Conservation (phyloP, 78 protist species). For the Planoprotostelium fungivorum region DNA sequence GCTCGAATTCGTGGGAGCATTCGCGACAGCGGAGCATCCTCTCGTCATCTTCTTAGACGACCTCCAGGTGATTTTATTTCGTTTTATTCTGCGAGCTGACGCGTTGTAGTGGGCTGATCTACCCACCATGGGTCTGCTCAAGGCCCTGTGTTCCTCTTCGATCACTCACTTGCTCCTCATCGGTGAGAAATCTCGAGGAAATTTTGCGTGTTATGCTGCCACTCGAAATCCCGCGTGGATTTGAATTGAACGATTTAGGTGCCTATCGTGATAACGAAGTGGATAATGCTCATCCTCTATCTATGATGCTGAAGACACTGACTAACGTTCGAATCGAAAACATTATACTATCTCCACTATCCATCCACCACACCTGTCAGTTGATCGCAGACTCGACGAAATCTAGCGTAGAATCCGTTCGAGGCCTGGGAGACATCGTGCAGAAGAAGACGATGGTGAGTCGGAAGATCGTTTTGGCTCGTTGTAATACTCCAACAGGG, state of each 20-base stretch:
- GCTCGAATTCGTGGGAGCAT: not conserved
- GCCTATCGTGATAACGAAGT: not conserved
- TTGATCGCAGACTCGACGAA: not conserved
- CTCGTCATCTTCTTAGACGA: not conserved
- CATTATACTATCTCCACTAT: not conserved
- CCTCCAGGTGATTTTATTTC: not conserved
- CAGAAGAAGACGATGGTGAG: not conserved
- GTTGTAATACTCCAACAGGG: too few species aligned
- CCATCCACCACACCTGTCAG: not conserved
- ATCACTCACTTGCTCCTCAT: not conserved
- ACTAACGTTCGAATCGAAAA: not conserved
- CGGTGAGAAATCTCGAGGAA: not conserved
- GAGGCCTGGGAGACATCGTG: not conserved
- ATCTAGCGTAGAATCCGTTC: not conserved
- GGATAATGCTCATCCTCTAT: not conserved
- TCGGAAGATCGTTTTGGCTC: too few species aligned
- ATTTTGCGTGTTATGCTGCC: too few species aligned
- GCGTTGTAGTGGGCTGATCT: not conserved
- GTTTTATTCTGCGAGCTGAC: not conserved
- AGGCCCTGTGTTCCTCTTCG: not conserved
- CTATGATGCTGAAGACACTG: not conserved
- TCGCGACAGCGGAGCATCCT: not conserved
- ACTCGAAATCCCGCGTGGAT: not conserved
- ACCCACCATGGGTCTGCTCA: not conserved
- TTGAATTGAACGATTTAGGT: not conserved